Evolutionary conservation across 495 filamentous ascomycete genomes (phyloP), one percentile per base, ranked within the genome.

Genomic region (Lophiostoma macrostomum): DNA sequence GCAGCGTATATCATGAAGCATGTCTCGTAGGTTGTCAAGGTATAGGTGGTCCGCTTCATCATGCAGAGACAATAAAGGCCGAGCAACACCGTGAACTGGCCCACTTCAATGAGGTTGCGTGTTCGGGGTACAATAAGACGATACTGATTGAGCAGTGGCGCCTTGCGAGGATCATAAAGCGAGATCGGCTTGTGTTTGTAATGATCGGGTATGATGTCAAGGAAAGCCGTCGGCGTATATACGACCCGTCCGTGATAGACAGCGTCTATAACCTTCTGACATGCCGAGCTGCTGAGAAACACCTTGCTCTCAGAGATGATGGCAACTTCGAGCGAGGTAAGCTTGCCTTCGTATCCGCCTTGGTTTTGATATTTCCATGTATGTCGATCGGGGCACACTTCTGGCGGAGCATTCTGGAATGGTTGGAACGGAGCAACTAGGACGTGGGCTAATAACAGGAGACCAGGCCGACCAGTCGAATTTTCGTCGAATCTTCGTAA

Each of bases 151-250:
- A 89, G 73, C 8, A 86, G 62, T 4, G 80, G 79, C 5, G 81
- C 82, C 50, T 79, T 75, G 12, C 77, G 67, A 13, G 85, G 85
- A 51, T 85, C 75, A 60, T 87, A 89, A 4, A 89, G 65, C 2
- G 82, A 81, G 45, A 88, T 86, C 4, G 82, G 81, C 53, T 79
- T 79, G 63, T 80, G 76, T 65, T 88, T 88, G 67, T 88, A 88
- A 32, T 80, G 79, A 64, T 88, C 85, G 2, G 85, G 84, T 43
- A 88, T 72, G 24, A 88, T 80, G 61, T 87, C 82, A 40, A 87
- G 74, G 68, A 82, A 87, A 14, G 75, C 76, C 0, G 79, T 80
- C 0, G 85, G 85, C 7, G 84, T 87, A 63, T 88, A 88, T 25
- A 86, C 76, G 34, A 88, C 69, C 14, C 80, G 70, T 8, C 84